These are phyloP conservation scores for Spathaspora girioi DNA, from an alignment of 805 yeast genomes.

Conservation along the genomic window DNA sequence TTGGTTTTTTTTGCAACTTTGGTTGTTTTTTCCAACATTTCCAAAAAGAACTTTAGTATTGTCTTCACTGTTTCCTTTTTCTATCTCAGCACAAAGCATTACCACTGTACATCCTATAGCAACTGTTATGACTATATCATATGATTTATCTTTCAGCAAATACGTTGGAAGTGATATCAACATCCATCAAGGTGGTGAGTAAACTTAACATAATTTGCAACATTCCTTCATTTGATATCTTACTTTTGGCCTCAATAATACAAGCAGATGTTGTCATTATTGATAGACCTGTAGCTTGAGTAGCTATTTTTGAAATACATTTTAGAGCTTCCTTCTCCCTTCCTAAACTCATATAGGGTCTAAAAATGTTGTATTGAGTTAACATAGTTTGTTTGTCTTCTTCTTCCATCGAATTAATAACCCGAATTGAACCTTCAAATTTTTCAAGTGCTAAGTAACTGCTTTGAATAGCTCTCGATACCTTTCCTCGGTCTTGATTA, in stretches of 20 bases:
- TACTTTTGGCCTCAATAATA: conserved; percentile 2
- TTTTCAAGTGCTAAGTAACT: background rate
- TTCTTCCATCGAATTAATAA: conserved; percentile 1
- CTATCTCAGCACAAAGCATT: conserved; percentile 2
- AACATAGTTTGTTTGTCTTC: background rate
- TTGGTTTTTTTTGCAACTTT: background rate
- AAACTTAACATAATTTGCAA: background rate
- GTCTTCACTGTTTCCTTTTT: background rate
- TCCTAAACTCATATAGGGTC: background rate
- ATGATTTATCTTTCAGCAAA: background rate
- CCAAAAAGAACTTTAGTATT: background rate
- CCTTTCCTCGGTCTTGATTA: conserved; percentile 3
- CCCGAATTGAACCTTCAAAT: background rate
- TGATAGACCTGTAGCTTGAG: background rate
- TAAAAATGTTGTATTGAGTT: conserved; percentile 5
- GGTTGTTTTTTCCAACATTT: background rate
- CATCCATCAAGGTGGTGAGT: background rate
- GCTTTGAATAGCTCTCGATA: conserved; percentile 3
- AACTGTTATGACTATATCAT: conserved; percentile 1
- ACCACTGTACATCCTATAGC: conserved; percentile 1
- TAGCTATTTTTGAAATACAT: background rate
- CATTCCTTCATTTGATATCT: background rate
- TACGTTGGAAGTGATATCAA: background rate
- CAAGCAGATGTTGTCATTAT: conserved; percentile 1
- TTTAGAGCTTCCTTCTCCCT: background rate